Percentiles rank a stretch among this genome's conserved stretches.
Evolutionary conservation across 495 filamentous ascomycete genomes (phyloP).

Genomic region (Penicillium daleae): DNA sequence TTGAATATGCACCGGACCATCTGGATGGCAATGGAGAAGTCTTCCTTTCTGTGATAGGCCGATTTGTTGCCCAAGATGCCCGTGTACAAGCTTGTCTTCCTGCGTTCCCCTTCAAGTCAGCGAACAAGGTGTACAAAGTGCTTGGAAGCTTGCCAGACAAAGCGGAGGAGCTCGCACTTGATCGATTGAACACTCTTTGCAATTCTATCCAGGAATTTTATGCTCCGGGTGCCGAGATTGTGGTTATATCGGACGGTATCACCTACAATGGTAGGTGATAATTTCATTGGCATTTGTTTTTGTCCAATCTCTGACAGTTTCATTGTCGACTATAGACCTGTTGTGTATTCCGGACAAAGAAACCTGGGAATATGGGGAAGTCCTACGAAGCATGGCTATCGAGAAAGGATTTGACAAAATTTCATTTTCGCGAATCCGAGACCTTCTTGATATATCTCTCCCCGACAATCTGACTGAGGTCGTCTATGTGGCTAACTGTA

Average conservation of each 20-base stretch:
- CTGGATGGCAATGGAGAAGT: constrained; percentile 1
- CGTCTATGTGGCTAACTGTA: constrained; percentile 14
- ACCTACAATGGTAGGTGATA: constrained; percentile 54
- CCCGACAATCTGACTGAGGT: constrained; percentile 13
- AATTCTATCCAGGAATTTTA: constrained; percentile 48
- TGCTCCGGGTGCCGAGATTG: constrained; percentile 48
- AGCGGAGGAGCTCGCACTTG: constrained; percentile 54
- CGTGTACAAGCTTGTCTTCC: constrained; percentile 36
- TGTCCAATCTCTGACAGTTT: neutral
- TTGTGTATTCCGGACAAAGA: constrained; percentile 52
- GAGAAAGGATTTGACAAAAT: constrained; percentile 35
- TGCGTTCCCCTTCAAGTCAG: constrained; percentile 59
- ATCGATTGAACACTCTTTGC: constrained; percentile 48
- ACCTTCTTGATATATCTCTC: constrained; percentile 10
- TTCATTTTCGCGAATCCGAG: constrained; percentile 8
- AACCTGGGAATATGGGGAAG: constrained; percentile 55
- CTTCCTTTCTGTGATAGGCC: constrained; percentile 13
- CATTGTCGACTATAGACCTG: constrained; percentile 41
- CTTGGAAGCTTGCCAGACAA: constrained; percentile 54
- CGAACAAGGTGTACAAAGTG: constrained; percentile 50
- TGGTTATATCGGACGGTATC: constrained; percentile 57
- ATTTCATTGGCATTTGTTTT: neutral
- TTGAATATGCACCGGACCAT: constrained; percentile 11
- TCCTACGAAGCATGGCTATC: constrained; percentile 43
- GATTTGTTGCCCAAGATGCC: constrained; percentile 7